Conservation (phyloP, 306 rosid genomes). For the Quercus gilva region DNA sequence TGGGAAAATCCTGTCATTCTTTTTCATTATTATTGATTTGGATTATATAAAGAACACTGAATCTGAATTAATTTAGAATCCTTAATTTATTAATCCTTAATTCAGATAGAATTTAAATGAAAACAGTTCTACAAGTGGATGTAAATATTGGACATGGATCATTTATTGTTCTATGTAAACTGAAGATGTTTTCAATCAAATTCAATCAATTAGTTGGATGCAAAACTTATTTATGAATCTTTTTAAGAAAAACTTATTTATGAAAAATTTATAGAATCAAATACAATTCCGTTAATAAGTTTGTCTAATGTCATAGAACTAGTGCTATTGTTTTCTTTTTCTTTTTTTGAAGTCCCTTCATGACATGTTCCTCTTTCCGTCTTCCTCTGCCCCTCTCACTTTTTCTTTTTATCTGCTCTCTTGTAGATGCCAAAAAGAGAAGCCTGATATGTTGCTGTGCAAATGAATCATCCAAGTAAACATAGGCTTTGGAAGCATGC, state of each 20-base stretch:
- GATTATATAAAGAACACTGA: background rate
- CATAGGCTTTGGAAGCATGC: slow-evolving; percentile 95
- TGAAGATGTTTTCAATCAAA: background rate
- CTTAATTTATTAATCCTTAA: background rate
- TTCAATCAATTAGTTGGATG: background rate
- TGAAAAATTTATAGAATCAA: background rate
- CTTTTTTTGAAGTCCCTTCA: background rate
- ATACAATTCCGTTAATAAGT: background rate
- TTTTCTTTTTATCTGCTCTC: slow-evolving; percentile 3
- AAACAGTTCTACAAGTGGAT: background rate
- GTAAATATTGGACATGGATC: background rate
- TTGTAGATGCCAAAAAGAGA: slow-evolving; percentile 92
- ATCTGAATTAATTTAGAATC: background rate
- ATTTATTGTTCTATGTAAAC: background rate
- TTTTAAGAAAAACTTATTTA: no score
- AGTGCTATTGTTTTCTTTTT: background rate
- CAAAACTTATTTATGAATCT: background rate
- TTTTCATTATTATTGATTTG: background rate
- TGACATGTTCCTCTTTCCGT: background rate
- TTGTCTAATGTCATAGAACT: background rate
- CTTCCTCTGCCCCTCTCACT: background rate
- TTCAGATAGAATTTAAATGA: background rate
- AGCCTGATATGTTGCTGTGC: slow-evolving; percentile 94
- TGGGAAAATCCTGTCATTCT: background rate
- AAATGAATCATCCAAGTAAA: slow-evolving; percentile 73